Conservation (phyloP, 805 yeast genomes). For the Candida manassasensis region DNA sequence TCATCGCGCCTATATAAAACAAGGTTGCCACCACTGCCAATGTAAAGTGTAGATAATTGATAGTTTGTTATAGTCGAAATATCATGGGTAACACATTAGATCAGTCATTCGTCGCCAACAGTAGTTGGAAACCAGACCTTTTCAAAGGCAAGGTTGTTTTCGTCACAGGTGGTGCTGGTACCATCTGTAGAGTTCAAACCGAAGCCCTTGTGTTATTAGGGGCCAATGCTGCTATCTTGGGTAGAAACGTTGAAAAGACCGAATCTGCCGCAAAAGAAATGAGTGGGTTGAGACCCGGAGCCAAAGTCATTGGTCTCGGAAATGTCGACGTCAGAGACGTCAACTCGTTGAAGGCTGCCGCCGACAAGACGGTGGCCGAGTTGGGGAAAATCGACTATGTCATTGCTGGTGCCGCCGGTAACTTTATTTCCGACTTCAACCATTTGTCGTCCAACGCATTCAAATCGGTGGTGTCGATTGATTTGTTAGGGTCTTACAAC, state of each 20-base stretch:
- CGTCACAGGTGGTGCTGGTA: conserved; percentile 95
- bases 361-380: conserved; percentile 53
- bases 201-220: conserved; percentile 83
- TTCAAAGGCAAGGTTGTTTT: conserved; percentile 84
- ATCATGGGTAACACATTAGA: conserved; percentile 22
- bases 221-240: conserved; percentile 81
- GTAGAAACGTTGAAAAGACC: conserved; percentile 69
- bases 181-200: conserved; percentile 87
- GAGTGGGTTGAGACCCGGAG: conserved; percentile 48
- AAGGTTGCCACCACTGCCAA: no score
- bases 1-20: no score
- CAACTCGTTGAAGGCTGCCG: conserved; percentile 58
- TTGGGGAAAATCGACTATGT: conserved; percentile 83
- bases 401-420: conserved; percentile 96
- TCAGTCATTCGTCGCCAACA: conserved; percentile 22
- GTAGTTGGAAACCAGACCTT: conserved; percentile 52
- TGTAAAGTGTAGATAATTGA: no score
- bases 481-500: conserved; percentile 82
- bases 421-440: conserved; percentile 76
- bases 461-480: conserved; percentile 82
- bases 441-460: conserved; percentile 81
- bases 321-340: conserved; percentile 76
- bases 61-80: no score
- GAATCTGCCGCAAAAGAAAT: conserved; percentile 65
- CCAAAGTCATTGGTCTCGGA: conserved; percentile 67